phyloP scores from a whole-genome alignment of 306 rosid species.

The Rubus idaeus region DNA sequence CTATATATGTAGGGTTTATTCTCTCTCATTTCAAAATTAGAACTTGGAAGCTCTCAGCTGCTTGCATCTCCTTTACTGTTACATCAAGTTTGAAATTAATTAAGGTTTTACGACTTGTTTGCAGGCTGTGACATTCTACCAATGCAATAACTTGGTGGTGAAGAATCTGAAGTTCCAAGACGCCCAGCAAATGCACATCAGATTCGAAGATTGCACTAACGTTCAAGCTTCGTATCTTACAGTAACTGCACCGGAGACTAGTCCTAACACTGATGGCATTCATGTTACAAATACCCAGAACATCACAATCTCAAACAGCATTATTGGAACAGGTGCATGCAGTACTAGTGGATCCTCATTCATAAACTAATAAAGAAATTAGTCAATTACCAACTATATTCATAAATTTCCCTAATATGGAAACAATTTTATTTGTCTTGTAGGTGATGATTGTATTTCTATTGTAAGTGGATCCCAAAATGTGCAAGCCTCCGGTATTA shows the following conservation, averaged over 20 bases:
- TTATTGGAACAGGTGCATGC: constrained; percentile 61
- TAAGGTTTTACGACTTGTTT: not conserved
- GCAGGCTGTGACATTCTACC: constrained; percentile 66
- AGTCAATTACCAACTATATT: not conserved
- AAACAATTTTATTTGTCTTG: not conserved
- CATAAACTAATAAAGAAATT: not conserved
- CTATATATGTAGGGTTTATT: too few relatives aligned
- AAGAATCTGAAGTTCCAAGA: constrained; percentile 42
- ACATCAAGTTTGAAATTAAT: not conserved
- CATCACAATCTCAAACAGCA: constrained; percentile 49
- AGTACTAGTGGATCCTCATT: not conserved
- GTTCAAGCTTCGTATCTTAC: constrained; percentile 44
- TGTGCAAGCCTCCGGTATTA: constrained; percentile 50
- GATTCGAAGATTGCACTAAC: constrained; percentile 40
- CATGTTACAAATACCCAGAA: constrained; percentile 51
- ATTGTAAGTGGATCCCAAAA: constrained; percentile 64
- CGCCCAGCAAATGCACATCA: constrained; percentile 59
- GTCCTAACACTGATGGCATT: constrained; percentile 87
- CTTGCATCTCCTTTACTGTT: too few relatives aligned
- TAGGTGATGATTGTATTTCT: constrained; percentile 90
- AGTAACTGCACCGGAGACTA: constrained; percentile 51
- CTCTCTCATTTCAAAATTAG: too few relatives aligned
- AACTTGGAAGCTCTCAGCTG: too few relatives aligned
- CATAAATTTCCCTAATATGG: not conserved
- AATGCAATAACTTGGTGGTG: constrained; percentile 44